A percentile compares a stretch with the other conserved stretches of the same genome.
phyloP scores from a whole-genome alignment of 1,284 basidiomycete species.

The Flammula alnicola region DNA sequence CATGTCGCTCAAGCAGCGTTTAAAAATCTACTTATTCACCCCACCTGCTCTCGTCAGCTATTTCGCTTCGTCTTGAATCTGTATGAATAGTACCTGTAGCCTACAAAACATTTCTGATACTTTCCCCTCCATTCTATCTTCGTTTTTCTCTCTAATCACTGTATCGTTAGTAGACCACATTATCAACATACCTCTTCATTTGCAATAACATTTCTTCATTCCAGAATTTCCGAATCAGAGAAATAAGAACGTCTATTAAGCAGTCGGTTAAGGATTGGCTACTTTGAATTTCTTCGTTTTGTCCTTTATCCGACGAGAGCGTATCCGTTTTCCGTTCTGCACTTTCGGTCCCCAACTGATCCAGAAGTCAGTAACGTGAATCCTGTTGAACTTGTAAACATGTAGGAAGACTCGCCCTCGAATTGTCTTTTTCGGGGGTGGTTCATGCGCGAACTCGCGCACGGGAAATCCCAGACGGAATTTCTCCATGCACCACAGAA shows the following conservation, averaged over 20 bases:
- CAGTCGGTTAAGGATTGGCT: neutral
- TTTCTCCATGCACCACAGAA: conserved; percentile 84
- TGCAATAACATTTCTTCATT: neutral
- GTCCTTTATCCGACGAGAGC: conserved; percentile 56
- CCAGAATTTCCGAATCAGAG: neutral
- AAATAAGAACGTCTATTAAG: conserved; percentile 8
- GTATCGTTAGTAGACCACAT: conserved; percentile 1
- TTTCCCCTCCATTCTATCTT: neutral
- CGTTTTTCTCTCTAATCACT: neutral
- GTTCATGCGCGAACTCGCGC: conserved; percentile 64
- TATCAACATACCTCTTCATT: neutral
- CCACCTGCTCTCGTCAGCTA: neutral
- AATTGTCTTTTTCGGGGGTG: conserved; percentile 72
- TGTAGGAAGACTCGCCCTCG: conserved; percentile 62
- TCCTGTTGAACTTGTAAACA: too few relatives aligned
- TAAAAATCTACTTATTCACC: too few relatives aligned
- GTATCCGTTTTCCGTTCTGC: conserved; percentile 76
- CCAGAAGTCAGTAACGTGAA: conserved; percentile 11
- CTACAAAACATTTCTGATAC: neutral
- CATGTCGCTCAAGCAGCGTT: too few relatives aligned
- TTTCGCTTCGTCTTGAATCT: neutral
- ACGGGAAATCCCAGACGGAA: conserved; percentile 64
- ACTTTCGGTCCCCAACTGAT: conserved; percentile 62
- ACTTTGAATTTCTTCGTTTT: conserved; percentile 24
- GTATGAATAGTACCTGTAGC: conserved; percentile 6